Conservation (phyloP, 805 yeast species). For the Kockiozyma suomiensis region DNA sequence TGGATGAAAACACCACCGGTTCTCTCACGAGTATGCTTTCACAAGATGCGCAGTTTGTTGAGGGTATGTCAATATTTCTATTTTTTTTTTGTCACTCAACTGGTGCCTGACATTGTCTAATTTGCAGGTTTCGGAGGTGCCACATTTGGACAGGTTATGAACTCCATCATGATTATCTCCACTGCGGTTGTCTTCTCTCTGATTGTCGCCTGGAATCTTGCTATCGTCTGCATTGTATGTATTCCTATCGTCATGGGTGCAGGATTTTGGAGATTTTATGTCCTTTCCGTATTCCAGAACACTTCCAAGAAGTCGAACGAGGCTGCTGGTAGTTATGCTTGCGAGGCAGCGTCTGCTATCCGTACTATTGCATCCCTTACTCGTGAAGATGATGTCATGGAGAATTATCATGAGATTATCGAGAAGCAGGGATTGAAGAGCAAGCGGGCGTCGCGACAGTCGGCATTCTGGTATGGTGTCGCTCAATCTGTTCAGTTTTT, state of each 20-base stretch:
- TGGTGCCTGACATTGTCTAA: too few relatives aligned
- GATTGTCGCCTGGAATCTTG: slow-evolving; percentile 47
- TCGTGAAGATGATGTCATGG: slow-evolving; percentile 46
- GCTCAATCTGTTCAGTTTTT: slow-evolving; percentile 40
- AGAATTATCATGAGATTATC: slow-evolving; percentile 36
- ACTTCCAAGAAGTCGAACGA: slow-evolving; percentile 25
- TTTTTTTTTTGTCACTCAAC: neutral
- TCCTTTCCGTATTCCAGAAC: slow-evolving; percentile 42
- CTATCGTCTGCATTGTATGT: slow-evolving; percentile 47
- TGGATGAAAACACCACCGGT: slow-evolving; percentile 38
- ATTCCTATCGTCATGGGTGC: slow-evolving; percentile 44
- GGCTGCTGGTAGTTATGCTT: slow-evolving; percentile 20
- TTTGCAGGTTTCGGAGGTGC: slow-evolving; percentile 36
- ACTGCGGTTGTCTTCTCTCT: slow-evolving; percentile 48
- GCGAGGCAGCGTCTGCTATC: slow-evolving; percentile 46
- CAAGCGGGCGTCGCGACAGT: neutral
- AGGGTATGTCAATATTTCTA: slow-evolving; percentile 13
- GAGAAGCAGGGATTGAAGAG: slow-evolving; percentile 16
- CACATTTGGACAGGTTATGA: slow-evolving; percentile 40
- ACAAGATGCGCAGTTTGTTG: slow-evolving; percentile 39
- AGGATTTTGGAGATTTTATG: slow-evolving; percentile 46
- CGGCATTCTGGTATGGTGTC: slow-evolving; percentile 43
- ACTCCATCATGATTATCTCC: slow-evolving; percentile 44
- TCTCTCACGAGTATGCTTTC: slow-evolving; percentile 37
- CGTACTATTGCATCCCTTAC: slow-evolving; percentile 45